A percentile compares a stretch with the other conserved stretches of the same genome.
phyloP scores from a whole-genome alignment of 2,329 filamentous ascomycete species.

The Albophoma yamanashiensis region DNA sequence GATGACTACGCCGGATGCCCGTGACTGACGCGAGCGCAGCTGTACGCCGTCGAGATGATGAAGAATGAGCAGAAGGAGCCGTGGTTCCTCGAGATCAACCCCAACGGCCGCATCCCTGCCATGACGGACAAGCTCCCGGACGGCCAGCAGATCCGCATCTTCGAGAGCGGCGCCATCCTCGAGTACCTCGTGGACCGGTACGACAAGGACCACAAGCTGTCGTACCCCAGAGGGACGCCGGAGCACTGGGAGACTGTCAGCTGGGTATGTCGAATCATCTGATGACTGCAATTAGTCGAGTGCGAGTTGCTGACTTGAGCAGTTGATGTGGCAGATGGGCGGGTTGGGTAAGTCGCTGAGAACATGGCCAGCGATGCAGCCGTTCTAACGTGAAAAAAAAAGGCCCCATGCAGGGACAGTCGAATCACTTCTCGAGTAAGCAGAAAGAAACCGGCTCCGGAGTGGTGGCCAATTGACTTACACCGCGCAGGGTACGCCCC shows the following conservation, averaged over 20 bases:
- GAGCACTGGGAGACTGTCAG: slow-evolving; percentile 73
- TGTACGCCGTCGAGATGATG: slow-evolving; percentile 55
- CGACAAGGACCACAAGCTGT: slow-evolving; percentile 72
- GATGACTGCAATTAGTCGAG: not conserved
- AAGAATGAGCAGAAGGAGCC: slow-evolving; percentile 73
- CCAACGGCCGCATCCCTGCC: slow-evolving; percentile 85
- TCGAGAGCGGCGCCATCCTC: slow-evolving; percentile 76
- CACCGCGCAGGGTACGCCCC: slow-evolving; percentile 54
- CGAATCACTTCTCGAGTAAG: slow-evolving; percentile 69
- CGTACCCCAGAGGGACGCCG: slow-evolving; percentile 59
- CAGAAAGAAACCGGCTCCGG: not conserved
- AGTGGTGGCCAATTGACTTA: not conserved
- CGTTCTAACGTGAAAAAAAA: not conserved
- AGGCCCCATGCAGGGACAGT: slow-evolving; percentile 68
- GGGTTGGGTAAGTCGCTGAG: slow-evolving; percentile 39
- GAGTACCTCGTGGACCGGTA: slow-evolving; percentile 77
- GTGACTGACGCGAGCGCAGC: slow-evolving; percentile 14
- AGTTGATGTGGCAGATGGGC: slow-evolving; percentile 66
- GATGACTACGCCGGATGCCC: not conserved
- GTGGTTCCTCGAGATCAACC: slow-evolving; percentile 88
- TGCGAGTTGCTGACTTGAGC: not conserved
- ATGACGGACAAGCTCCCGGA: slow-evolving; percentile 70
- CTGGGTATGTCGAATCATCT: slow-evolving; percentile 43
- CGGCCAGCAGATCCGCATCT: slow-evolving; percentile 63
- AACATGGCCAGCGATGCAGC: not conserved